phyloP scores from a whole-genome alignment of 2,329 filamentous ascomycete genomes.

The Cryphonectria japonica region DNA sequence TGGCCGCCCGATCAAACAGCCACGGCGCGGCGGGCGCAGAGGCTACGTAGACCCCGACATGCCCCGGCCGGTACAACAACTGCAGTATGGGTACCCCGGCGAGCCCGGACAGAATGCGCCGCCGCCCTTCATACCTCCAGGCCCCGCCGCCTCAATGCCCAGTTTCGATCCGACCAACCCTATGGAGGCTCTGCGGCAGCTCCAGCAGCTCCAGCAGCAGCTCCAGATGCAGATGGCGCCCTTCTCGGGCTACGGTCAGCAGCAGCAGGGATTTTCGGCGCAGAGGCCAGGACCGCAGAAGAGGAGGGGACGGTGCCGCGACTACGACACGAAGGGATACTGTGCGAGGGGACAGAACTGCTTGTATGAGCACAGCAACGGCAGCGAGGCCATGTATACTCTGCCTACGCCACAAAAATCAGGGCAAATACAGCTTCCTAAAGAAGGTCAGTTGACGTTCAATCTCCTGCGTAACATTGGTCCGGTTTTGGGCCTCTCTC shows the following conservation, averaged over 20 bases:
- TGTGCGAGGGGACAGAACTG: conserved; percentile 71
- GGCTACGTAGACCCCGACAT: conserved; percentile 29
- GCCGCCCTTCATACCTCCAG: conserved; percentile 35
- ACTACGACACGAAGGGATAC: conserved; percentile 74
- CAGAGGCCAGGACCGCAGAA: conserved; percentile 37
- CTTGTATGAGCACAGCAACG: conserved; percentile 68
- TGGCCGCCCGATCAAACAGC: conserved; percentile 61
- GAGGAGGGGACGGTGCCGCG: conserved; percentile 60
- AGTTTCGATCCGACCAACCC: conserved; percentile 61
- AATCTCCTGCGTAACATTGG: neutral
- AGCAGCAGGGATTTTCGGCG: conserved; percentile 27
- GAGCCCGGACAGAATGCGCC: conserved; percentile 20
- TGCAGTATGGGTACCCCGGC: conserved; percentile 22
- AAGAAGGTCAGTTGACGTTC: conserved; percentile 39
- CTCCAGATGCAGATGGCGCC: conserved; percentile 54
- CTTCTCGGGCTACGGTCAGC: conserved; percentile 39
- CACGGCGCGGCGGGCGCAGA: conserved; percentile 51
- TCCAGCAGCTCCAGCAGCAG: conserved; percentile 66
- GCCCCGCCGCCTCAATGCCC: conserved; percentile 40
- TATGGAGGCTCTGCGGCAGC: conserved; percentile 63
- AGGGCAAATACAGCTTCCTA: conserved; percentile 35
- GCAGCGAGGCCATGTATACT: conserved; percentile 51
- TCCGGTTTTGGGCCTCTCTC: neutral
- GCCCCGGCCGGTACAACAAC: conserved; percentile 35
- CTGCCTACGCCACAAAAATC: conserved; percentile 24